A percentile compares a stretch with the other conserved stretches of the same genome.
These are phyloP conservation scores for Termitomyces bulborhizus DNA, from an alignment of 768 basidiomycete genomes.

Conservation along the genomic window DNA sequence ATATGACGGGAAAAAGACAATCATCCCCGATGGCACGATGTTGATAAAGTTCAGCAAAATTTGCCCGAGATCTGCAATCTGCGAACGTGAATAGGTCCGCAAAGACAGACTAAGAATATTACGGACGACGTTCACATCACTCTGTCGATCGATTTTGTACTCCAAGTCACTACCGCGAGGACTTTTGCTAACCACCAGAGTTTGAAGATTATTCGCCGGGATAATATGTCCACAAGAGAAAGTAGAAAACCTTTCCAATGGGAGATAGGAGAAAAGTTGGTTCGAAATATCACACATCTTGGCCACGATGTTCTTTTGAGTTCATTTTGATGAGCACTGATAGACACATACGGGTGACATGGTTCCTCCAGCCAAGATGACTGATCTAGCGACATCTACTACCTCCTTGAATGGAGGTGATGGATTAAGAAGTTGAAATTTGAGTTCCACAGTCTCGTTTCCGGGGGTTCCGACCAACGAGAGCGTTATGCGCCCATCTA, in stretches of 20 bases:
- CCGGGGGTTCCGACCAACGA: slow-evolving; percentile 32
- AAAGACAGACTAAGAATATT: not conserved
- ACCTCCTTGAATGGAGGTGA: slow-evolving; percentile 82
- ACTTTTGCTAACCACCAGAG: slow-evolving; percentile 68
- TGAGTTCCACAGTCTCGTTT: slow-evolving; percentile 55
- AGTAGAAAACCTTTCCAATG: slow-evolving; percentile 55
- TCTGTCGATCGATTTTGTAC: slow-evolving; percentile 76
- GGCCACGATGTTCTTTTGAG: not conserved
- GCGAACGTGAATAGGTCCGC: not conserved
- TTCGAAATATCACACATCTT: slow-evolving; percentile 84
- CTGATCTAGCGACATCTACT: slow-evolving; percentile 69
- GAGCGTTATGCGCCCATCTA: slow-evolving; percentile 76
- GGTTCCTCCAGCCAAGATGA: slow-evolving; percentile 94
- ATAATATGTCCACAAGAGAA: slow-evolving; percentile 95
- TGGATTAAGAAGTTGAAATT: slow-evolving; percentile 92
- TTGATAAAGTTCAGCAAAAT: slow-evolving; percentile 74
- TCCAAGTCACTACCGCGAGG: slow-evolving; percentile 69
- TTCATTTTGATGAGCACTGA: not conserved
- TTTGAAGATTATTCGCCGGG: slow-evolving; percentile 69
- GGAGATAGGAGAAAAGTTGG: slow-evolving; percentile 72
- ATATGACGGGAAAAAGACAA: slow-evolving; percentile 94
- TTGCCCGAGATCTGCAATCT: slow-evolving; percentile 83
- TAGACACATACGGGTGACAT: slow-evolving; percentile 82
- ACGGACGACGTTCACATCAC: slow-evolving; percentile 58
- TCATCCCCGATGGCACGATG: slow-evolving; percentile 80